A percentile compares a stretch with the other conserved stretches of the same genome.
Evolutionary conservation across 2,329 filamentous ascomycete species (phyloP).

Genomic region (Albophoma yamanashiensis): DNA sequence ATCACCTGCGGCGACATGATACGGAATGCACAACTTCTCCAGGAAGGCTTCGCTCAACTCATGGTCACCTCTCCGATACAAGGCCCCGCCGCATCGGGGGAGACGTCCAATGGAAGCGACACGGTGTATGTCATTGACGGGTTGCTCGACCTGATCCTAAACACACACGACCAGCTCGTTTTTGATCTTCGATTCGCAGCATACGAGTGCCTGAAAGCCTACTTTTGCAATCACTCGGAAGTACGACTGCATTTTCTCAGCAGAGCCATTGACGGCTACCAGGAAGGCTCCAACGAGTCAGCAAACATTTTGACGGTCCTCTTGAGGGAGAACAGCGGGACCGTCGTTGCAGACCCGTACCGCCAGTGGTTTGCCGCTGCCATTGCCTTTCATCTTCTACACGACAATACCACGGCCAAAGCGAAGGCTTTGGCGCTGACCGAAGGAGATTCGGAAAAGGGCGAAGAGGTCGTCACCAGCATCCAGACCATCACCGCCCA

Average conservation of each 20-base stretch:
- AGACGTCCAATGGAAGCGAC: conserved; percentile 38
- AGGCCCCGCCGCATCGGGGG: conserved; percentile 19
- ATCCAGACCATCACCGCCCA: conserved; percentile 84
- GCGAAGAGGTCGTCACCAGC: conserved; percentile 90
- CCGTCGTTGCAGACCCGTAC: conserved; percentile 67
- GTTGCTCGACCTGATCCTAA: conserved; percentile 71
- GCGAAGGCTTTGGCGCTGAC: conserved; percentile 68
- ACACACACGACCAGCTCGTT: conserved; percentile 51
- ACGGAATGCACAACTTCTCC: conserved; percentile 64
- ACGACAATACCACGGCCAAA: conserved; percentile 72
- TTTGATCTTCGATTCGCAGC: conserved; percentile 78
- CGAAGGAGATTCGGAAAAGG: conserved; percentile 79
- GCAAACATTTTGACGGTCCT: conserved; percentile 83
- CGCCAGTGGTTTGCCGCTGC: conserved; percentile 83
- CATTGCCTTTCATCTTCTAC: conserved; percentile 75
- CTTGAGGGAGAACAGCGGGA: conserved; percentile 52
- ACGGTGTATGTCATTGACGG: conserved; percentile 89
- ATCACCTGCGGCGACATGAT: conserved; percentile 83
- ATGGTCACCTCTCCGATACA: conserved; percentile 57
- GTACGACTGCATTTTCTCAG: conserved; percentile 79
- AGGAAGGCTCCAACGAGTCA: conserved; percentile 65
- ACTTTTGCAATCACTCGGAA: conserved; percentile 71
- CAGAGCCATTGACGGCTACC: conserved; percentile 81
- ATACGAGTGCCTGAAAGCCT: conserved; percentile 85
- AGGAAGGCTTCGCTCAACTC: conserved; percentile 82